Conservation (phyloP, 2,329 filamentous ascomycete genomes). For the Pseudogymnoascus sp. region DNA sequence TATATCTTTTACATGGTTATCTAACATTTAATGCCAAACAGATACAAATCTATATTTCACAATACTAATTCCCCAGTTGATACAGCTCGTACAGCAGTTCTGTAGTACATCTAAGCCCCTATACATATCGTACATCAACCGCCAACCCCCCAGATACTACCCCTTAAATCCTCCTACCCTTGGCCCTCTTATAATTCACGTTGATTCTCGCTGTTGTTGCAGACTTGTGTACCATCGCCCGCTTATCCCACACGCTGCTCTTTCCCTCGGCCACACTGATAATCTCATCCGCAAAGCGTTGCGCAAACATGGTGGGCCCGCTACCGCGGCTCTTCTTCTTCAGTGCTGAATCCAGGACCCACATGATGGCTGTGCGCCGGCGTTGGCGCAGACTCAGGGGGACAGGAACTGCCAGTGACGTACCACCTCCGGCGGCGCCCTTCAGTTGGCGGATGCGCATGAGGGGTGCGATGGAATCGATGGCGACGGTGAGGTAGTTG, state of each 20-base stretch:
- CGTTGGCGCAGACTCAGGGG: constrained; percentile 69
- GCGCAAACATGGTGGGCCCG: constrained; percentile 63
- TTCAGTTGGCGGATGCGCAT: constrained; percentile 68
- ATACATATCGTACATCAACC: constrained; percentile 5
- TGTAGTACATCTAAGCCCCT: neutral
- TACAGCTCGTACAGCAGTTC: neutral
- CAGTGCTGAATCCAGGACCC: constrained; percentile 79
- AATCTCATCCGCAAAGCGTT: constrained; percentile 76
- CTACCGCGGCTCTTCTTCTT: constrained; percentile 68
- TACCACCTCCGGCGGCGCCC: constrained; percentile 79
- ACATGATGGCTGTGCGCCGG: constrained; percentile 69
- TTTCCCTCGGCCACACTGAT: constrained; percentile 80
- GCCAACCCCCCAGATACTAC: neutral
- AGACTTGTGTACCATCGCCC: constrained; percentile 69
- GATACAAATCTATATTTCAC: neutral
- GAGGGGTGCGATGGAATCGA: constrained; percentile 88
- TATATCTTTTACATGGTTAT: neutral
- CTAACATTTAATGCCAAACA: neutral
- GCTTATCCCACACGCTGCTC: constrained; percentile 76
- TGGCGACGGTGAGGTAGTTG: constrained; percentile 78
- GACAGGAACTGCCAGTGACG: constrained; percentile 70
- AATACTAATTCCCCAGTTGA: neutral
- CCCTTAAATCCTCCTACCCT: neutral
- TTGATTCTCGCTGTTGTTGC: constrained; percentile 75
- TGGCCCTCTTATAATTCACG: constrained; percentile 34